Evolutionary conservation across 495 filamentous ascomycete species (phyloP), one percentile per base, ranked within the genome.

Genomic region (Cercophora scortea): DNA sequence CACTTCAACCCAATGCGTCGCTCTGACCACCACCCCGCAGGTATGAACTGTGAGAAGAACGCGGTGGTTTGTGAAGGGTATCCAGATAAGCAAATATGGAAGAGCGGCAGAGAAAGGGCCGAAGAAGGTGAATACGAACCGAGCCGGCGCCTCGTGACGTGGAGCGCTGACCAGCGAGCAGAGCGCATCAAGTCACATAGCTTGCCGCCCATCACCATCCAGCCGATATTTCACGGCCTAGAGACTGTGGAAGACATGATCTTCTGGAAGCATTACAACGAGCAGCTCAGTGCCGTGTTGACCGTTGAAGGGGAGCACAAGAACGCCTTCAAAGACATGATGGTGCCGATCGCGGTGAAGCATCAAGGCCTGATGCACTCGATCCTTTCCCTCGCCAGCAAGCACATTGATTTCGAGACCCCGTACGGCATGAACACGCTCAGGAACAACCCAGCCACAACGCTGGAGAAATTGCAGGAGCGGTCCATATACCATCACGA

Each of bases 341-440:
- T 96, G 47, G 76, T 96, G 8, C 88, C 89, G 19, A 86, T 95
- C 77, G 90, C 90, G 0, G 81, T 88, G 11, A 77, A 85, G 50
- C 87, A 96, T 62, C 79, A 81, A 45, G 89, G 90, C 12, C 74
- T 96, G 41, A 96, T 96, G 90, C 90, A 96, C 67, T 93, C 89
- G 34, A 82, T 96, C 47, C 80, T 96, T 51, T 90, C 87, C 46
- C 78, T 95, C 6, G 87, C 90, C 8, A 87, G 88, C 49, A 90
- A 86, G 48, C 90, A 95, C 57, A 76, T 95, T 49, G 79, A 81
- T 63, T 81, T 74, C 56, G 68, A 69, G 6, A 74, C 72, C 0
- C 68, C 70, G 13, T 77, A 79, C 45, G 77, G 74, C 47, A 46
- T 63, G 25, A 72, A 77, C 47, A 55, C 78, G 17, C 60, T 79